Percentiles rank a stretch among this genome's conserved stretches.
These are phyloP conservation scores for Aspergillus melleus DNA, from an alignment of 2,329 filamentous ascomycete genomes.

Conservation along the genomic window DNA sequence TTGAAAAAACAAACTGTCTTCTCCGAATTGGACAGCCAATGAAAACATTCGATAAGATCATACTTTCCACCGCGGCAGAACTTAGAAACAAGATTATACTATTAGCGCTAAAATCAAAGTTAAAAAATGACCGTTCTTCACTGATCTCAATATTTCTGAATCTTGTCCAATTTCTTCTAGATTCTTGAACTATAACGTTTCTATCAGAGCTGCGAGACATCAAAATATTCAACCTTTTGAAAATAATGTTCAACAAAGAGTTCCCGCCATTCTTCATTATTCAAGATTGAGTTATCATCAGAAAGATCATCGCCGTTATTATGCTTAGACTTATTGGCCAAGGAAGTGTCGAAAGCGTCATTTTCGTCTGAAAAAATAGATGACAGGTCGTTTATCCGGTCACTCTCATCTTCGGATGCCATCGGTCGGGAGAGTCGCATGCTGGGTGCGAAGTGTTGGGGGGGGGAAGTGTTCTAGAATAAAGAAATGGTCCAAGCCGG, in stretches of 20 bases:
- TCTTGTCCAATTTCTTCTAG: constrained; percentile 28
- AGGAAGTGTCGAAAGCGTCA: constrained; percentile 8
- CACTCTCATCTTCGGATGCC: constrained; percentile 20
- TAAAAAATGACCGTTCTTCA: no score
- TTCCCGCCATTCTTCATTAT: constrained; percentile 16
- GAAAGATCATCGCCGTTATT: neutral
- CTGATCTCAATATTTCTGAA: no score
- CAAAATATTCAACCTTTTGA: constrained; percentile 22
- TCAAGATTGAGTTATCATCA: constrained; percentile 12
- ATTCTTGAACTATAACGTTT: constrained; percentile 28
- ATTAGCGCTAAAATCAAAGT: no score
- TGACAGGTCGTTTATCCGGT: constrained; percentile 15
- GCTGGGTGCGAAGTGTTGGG: constrained; percentile 1
- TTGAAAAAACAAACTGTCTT: constrained; percentile 29
- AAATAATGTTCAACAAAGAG: constrained; percentile 24
- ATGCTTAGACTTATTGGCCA: no score
- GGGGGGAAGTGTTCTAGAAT: no score
- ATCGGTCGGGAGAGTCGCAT: constrained; percentile 7
- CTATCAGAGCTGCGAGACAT: constrained; percentile 28
- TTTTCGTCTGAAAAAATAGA: constrained; percentile 21
- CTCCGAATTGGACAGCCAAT: constrained; percentile 27
- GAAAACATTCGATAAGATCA: constrained; percentile 19
- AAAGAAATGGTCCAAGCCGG: no score
- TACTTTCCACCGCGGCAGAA: constrained; percentile 21
- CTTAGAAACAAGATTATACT: no score